Base-by-base conservation (phyloP, 2,329 filamentous ascomycete species). In the Juglanconis juglandina region DNA sequence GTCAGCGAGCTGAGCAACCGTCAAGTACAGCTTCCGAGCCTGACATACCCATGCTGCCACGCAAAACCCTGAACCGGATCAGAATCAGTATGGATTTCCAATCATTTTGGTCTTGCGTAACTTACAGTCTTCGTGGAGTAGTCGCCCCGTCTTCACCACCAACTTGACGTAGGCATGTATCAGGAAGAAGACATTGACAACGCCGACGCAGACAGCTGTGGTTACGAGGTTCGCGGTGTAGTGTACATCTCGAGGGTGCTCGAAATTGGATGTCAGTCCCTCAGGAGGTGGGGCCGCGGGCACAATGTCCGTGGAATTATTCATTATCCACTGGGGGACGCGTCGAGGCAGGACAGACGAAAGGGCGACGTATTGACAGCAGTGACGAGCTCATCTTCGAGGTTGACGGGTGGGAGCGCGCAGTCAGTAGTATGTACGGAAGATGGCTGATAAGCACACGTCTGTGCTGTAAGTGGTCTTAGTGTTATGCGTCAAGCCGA, bases 1-100 rank as follows among this genome's bases (percentile, higher is more conserved):
- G 41, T 47, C 10, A 59, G 49, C 8, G 24, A 14, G 11, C 32
- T 35, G 11, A n/a, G 11, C 13, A 8, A 37, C 32, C 8, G 3
- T 17, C 13, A 35, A 7, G 10, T 3, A 17, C 7, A 4, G 33
- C 13, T 10, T 5, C 5, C 13, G n/a, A 8, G 7, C 14, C 11
- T n/a, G 5, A 51, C 57, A n/a, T 41, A 59, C 57, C 57, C 57
- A 59, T 24, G 57, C 50, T 42, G 57, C 57, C 17, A 59, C 42
- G 30, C 57, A 59, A n/a, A 59, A 59, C 57, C 57, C 57, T 59
- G 11, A 17, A 17, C 14, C 5, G 17, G 5, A 49, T 56, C 13
- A 48, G 44, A 42, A 42, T 14, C 47, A 10, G n/a, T 4, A 2
- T 17, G 3, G 37, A 37, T 17, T 24, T 17, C n/a, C 7, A 24